Conservation (phyloP, 345 rosid genomes). For the Syzygium grande region DNA sequence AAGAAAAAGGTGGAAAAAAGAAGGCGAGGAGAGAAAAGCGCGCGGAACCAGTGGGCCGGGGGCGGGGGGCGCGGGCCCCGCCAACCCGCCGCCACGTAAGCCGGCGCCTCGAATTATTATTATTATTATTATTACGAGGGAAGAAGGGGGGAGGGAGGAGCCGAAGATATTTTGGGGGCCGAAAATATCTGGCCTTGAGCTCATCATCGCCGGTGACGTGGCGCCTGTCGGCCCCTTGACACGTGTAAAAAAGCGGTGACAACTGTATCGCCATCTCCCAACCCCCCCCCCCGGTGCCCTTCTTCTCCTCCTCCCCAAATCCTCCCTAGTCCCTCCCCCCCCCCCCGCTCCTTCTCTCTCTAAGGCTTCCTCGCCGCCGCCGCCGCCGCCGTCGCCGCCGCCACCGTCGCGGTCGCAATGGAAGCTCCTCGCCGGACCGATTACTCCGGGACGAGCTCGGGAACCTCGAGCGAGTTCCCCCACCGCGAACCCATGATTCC, state of each 20-base stretch:
- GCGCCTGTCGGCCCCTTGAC: slow-evolving; percentile 16
- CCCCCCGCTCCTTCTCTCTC: neutral
- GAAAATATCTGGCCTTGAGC: slow-evolving; percentile 32
- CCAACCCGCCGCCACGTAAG: neutral
- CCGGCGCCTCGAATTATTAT: too few relatives aligned
- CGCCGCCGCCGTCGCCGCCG: neutral
- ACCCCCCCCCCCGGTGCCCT: neutral
- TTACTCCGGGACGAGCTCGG: neutral
- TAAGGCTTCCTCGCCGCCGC: neutral
- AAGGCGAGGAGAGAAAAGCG: neutral
- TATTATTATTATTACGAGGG: too few relatives aligned
- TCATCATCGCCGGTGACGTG: slow-evolving; percentile 33
- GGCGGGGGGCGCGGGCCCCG: neutral
- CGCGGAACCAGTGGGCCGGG: neutral
- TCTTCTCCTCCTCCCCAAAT: neutral
- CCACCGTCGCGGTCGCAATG: neutral
- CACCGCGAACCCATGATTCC: neutral
- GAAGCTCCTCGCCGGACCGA: neutral
- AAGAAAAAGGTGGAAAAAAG: neutral
- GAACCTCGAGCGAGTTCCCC: neutral
- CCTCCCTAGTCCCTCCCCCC: neutral
- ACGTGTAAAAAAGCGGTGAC: slow-evolving; percentile 66
- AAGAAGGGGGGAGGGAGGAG: too few relatives aligned
- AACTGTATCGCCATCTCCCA: slow-evolving; percentile 31
- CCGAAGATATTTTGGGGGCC: slow-evolving; percentile 30